A percentile compares a stretch with the other conserved stretches of the same genome.
These are phyloP conservation scores for Penicillium canescens DNA, from an alignment of 495 filamentous ascomycete species.

Conservation along the genomic window DNA sequence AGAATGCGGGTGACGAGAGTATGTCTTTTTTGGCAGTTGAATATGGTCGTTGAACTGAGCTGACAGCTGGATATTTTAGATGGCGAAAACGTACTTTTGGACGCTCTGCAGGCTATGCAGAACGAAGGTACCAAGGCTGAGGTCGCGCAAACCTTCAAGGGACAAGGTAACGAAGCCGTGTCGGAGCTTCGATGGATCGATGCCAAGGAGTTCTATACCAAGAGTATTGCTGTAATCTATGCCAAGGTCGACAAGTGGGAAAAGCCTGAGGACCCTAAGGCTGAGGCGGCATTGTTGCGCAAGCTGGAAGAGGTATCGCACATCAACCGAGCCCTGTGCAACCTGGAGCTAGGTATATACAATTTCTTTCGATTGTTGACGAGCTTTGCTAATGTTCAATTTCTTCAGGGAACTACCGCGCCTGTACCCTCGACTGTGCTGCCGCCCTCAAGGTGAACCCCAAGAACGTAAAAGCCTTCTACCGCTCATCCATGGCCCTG, in stretches of 20 bases:
- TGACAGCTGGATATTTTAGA: slow-evolving; percentile 27
- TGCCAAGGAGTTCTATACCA: slow-evolving; percentile 88
- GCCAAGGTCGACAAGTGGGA: slow-evolving; percentile 56
- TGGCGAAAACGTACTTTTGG: slow-evolving; percentile 71
- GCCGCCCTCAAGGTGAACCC: slow-evolving; percentile 76
- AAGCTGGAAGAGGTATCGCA: slow-evolving; percentile 71
- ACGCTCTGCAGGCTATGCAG: slow-evolving; percentile 83
- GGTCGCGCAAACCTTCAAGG: slow-evolving; percentile 74
- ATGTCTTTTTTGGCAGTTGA: slow-evolving; percentile 19
- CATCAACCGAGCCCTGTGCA: slow-evolving; percentile 83
- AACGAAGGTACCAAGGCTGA: slow-evolving; percentile 90
- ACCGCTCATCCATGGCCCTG: slow-evolving; percentile 76
- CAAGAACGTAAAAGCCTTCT: slow-evolving; percentile 82
- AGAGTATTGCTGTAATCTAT: slow-evolving; percentile 69
- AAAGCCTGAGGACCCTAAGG: slow-evolving; percentile 43
- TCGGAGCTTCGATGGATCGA: slow-evolving; percentile 72
- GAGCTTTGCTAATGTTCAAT: slow-evolving; percentile 8
- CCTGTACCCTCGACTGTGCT: slow-evolving; percentile 78
- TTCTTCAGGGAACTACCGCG: slow-evolving; percentile 72
- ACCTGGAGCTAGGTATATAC: slow-evolving; percentile 68
- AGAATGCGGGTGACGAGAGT: slow-evolving; percentile 62
- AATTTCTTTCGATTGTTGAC: background rate
- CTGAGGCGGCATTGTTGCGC: slow-evolving; percentile 58
- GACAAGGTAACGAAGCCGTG: slow-evolving; percentile 89
- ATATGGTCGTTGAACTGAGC: background rate